Conservation (phyloP, 106 monocot species). For the Posidonia australis region DNA sequence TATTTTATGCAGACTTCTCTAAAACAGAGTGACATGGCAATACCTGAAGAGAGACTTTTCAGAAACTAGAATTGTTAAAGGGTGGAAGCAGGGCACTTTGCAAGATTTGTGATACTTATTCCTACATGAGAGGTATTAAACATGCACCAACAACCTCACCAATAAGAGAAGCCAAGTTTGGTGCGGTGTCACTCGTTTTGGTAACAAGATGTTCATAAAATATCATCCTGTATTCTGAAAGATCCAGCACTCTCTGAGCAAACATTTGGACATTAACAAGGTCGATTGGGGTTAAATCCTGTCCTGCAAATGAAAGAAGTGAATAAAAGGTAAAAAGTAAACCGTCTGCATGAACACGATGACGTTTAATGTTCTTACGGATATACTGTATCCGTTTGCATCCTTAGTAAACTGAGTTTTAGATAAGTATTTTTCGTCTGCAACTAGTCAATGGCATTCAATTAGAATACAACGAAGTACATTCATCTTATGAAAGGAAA, state of each 20-base stretch:
- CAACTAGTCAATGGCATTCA: too few species aligned
- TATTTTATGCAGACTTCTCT: too few species aligned
- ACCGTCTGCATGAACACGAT: background rate
- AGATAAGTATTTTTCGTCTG: too few species aligned
- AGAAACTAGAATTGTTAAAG: slow-evolving; percentile 93
- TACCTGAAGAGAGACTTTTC: slow-evolving; percentile 98
- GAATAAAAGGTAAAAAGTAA: background rate
- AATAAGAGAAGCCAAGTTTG: slow-evolving; percentile 78
- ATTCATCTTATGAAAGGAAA: too few species aligned
- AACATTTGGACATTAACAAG: slow-evolving; percentile 83
- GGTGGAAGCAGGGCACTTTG: slow-evolving; percentile 83
- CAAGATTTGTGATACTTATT: slow-evolving; percentile 80
- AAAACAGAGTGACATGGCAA: too few species aligned
- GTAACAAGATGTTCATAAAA: slow-evolving; percentile 78
- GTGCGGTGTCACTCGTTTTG: slow-evolving; percentile 92
- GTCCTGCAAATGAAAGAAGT: slow-evolving; percentile 39
- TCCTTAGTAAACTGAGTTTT: too few species aligned
- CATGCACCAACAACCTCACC: slow-evolving; percentile 92
- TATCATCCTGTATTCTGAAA: slow-evolving; percentile 77
- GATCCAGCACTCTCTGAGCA: slow-evolving; percentile 70
- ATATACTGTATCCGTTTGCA: too few species aligned
- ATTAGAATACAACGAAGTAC: too few species aligned
- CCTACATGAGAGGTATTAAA: slow-evolving; percentile 93
- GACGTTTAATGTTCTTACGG: background rate
- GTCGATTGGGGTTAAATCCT: slow-evolving; percentile 80